Evolutionary conservation across 345 rosid genomes (phyloP), one percentile per base, ranked within the genome.

Genomic region (Heritiera littoralis): DNA sequence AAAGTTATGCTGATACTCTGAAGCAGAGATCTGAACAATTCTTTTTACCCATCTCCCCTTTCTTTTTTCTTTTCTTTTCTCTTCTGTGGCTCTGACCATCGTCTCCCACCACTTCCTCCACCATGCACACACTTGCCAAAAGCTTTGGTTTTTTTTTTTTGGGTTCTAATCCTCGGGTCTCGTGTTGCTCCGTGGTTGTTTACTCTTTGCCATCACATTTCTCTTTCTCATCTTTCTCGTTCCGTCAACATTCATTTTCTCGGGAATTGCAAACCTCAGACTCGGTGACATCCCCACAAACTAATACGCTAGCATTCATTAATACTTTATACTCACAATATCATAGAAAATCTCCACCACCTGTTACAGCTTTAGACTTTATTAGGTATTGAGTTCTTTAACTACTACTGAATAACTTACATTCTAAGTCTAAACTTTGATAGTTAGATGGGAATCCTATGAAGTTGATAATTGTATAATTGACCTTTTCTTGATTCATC

Each of bases 11-110:
- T 70, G 80, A 51, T 48, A 20, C 12, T 56, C 30, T 59, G 52
- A 61, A 61, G 10, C 40, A 66, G 74, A 71, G 38, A 55, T 69
- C 83, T 63, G 43, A 30, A 63, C 67, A 32, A 63, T 4, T 18
- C 67, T n/a, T 32, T 63, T 30, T 63, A 63, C 66, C 41, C 41
- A 63, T 63, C 41, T 30, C 70, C 18, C 28, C 28, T 38, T 20
- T 17, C 76, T 13, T 35, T 38, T 8, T 35, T 5, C 28, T 23
- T 23, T 41, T 41, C 63, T 59, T 61, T 49, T 69, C 28, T 55
- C 6, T 9, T 54, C 54, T 72, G 12, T 59, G 46, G 8, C 18
- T 66, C 23, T 35, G 70, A 3, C 66, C 66, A 30, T 61, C 40
- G 12, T 4, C 38, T 60, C 14, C 35, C 35, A 20, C 63, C 65